Base-by-base conservation (phyloP, 1,139 yeast genomes). In the Yamadazyma spencermartinsiae region DNA sequence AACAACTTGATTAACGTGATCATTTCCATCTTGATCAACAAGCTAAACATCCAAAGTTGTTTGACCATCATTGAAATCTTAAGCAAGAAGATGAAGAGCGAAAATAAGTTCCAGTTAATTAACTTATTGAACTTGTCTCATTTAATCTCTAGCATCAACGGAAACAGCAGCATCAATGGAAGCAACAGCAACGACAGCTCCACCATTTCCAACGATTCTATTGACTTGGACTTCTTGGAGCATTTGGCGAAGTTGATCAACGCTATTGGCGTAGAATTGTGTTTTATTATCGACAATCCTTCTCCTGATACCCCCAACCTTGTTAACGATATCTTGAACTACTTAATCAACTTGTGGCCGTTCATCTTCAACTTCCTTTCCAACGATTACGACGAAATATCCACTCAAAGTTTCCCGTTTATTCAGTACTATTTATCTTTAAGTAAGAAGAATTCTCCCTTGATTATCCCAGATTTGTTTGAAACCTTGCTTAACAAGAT, bases 41-140 rank as follows among this genome's bases (percentile, higher is more conserved):
- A 41, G 16, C 25, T 37, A 16, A 42, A 45, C 31, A 18, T 23
- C 50, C 79, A 76, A 42, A 76, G 85, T 33, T 82, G 94, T 39
- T 76, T 74, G 39, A 82, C 96, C 9, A 71, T 94, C 37, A 73
- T 79, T 36, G 98, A 89, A 54, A 85, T 92, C 36, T 73, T 92
- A 37, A 76, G 88, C 49, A 94, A 94, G 58, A 94, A 94, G 56
- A 94, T 94, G 99, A 79, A 84, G 49, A 84, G 96, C 0, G 68
- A 73, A n/a, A 87, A 85, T 56, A 94, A 94, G 60, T 65, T 90
- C 39, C 87, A 89, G 55, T 73, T 94, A 33, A 68, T 94, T 43
- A 69, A 77, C 24, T 65, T 88, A 52, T 68, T 90, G 38, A 80
- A 86, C 53, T 67, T 92, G 42, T 79, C 89, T 2, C 58, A 65